These are phyloP conservation scores for Biscutella laevigata DNA, from an alignment of 441 rosid species.

Conservation along the genomic window DNA sequence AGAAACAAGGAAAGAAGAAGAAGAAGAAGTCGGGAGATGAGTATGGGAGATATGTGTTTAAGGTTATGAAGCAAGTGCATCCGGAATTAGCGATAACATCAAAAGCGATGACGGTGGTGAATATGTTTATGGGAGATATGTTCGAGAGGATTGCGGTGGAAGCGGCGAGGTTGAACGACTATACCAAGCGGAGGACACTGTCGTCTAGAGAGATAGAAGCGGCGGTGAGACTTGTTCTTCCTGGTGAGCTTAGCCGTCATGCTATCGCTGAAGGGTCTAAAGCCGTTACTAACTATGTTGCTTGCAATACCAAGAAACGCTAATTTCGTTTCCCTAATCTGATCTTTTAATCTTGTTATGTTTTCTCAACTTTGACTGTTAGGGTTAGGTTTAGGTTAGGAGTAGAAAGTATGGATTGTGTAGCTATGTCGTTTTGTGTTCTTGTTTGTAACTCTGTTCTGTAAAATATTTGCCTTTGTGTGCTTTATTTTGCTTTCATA, in stretches of 20 bases:
- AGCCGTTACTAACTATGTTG: conserved; percentile 41
- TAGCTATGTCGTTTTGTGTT: background rate
- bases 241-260: conserved; percentile 73
- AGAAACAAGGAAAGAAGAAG: conserved; percentile 5
- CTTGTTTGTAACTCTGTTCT: no score
- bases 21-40: conserved; percentile 15
- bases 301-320: conserved; percentile 14
- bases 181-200: conserved; percentile 35
- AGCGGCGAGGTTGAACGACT: conserved; percentile 43
- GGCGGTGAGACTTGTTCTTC: conserved; percentile 60
- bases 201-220: conserved; percentile 65
- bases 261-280: conserved; percentile 68
- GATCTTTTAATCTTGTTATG: no score
- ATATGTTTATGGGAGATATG: conserved; percentile 63
- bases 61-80: conserved; percentile 65
- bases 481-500: no score
- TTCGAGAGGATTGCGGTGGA: conserved; percentile 60
- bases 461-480: no score
- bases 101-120: conserved; percentile 59
- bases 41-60: conserved; percentile 44
- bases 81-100: conserved; percentile 57
- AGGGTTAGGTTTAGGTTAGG: background rate
- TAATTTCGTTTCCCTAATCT: conserved; percentile 4
- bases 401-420: background rate
- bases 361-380: no score